Conservation (phyloP, 2,329 filamentous ascomycete genomes). For the Neonectria sp. region DNA sequence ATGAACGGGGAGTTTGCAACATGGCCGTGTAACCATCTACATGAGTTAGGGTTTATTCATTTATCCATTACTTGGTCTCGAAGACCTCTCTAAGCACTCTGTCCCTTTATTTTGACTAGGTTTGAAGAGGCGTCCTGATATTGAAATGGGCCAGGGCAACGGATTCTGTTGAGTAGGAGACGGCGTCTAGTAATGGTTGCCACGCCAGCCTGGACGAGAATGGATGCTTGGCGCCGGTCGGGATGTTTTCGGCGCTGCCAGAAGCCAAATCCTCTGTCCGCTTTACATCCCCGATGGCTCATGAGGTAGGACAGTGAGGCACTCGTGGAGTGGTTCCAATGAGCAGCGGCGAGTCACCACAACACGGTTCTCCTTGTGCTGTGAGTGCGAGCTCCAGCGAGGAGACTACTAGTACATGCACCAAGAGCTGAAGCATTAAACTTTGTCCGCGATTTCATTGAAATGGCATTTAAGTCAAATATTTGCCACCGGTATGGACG, state of each 20-base stretch:
- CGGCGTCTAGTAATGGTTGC: background rate
- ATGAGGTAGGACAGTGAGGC: background rate
- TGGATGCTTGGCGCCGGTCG: background rate
- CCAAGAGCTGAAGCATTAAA: background rate
- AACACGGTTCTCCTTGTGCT: background rate
- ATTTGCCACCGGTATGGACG: background rate
- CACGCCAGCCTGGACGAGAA: background rate
- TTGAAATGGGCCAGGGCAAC: background rate
- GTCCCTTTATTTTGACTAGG: too few relatives aligned
- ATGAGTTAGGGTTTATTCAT: slow-evolving; percentile 23
- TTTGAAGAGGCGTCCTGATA: background rate
- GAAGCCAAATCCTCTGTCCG: slow-evolving; percentile 10
- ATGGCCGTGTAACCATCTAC: slow-evolving; percentile 41
- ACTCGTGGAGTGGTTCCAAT: background rate
- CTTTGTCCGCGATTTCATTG: background rate
- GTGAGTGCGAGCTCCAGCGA: background rate
- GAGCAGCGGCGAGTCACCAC: too few relatives aligned
- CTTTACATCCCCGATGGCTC: background rate
- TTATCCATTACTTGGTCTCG: slow-evolving; percentile 6
- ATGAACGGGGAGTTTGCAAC: slow-evolving; percentile 40
- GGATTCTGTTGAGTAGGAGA: too few relatives aligned
- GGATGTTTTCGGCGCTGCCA: slow-evolving; percentile 5
- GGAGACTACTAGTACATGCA: background rate
- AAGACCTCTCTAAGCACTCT: background rate
- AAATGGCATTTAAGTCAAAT: too few relatives aligned